These are phyloP conservation scores for Xylaria bambusicola DNA, from an alignment of 495 filamentous ascomycete genomes.

Conservation along the genomic window DNA sequence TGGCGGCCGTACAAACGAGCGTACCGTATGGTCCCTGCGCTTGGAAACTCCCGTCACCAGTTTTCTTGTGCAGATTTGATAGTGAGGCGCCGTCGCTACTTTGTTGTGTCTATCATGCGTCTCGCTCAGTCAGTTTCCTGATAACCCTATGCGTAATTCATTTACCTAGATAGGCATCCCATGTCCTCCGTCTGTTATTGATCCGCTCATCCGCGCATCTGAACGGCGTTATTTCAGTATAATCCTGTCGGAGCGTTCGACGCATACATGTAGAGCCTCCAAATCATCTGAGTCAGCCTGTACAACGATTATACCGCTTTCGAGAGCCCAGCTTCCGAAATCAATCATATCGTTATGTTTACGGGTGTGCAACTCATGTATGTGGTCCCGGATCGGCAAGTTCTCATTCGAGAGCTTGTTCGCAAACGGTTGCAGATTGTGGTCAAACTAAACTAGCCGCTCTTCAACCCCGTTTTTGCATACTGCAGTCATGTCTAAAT, in stretches of 20 bases:
- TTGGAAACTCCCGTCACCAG: no score
- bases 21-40: background rate
- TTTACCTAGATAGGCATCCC: no score
- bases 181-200: no score
- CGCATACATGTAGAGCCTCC: slow-evolving; percentile 13
- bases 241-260: no score
- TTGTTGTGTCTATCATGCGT: background rate
- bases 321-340: background rate
- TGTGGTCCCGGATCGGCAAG: background rate
- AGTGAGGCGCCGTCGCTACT: background rate
- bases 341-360: slow-evolving; percentile 10
- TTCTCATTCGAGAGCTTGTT: slow-evolving; percentile 6
- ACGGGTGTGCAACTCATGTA: background rate
- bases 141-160: no score
- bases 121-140: background rate
- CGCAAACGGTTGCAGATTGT: background rate
- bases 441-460: background rate
- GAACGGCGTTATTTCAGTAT: background rate
- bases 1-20: background rate
- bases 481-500: slow-evolving; percentile 21
- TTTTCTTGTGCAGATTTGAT: no score
- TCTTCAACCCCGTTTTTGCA: slow-evolving; percentile 1
- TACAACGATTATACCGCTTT: slow-evolving; percentile 9
- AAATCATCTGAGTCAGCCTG: slow-evolving; percentile 12
- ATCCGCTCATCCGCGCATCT: background rate